A percentile compares a stretch with the other conserved stretches of the same genome.
phyloP scores from a whole-genome alignment of 441 rosid species.

The Populus hybrid region DNA sequence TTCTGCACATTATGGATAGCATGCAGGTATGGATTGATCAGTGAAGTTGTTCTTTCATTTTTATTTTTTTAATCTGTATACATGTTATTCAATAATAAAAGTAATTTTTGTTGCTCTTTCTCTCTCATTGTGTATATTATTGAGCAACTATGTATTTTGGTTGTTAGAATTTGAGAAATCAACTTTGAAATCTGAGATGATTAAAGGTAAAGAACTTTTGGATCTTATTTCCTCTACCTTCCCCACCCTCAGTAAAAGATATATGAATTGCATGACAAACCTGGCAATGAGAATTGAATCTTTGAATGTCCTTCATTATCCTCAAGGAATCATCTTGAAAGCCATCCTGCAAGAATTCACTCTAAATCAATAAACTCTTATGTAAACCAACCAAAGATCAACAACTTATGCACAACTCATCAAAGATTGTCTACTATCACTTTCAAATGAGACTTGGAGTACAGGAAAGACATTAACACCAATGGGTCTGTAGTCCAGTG shows the following conservation, averaged over 20 bases:
- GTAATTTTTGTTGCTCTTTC: not conserved
- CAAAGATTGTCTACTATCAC: not conserved
- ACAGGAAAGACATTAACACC: not conserved
- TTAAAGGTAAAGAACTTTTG: not conserved
- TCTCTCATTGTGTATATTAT: not conserved
- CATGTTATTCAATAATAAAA: not conserved
- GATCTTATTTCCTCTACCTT: not conserved
- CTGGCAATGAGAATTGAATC: conserved; percentile 58
- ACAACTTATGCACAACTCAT: not conserved
- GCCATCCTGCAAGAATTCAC: conserved; percentile 65
- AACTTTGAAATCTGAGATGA: not conserved
- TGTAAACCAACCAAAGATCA: conserved; percentile 5
- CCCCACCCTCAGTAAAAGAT: not conserved
- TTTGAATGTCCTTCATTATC: conserved; percentile 82
- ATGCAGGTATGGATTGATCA: not conserved
- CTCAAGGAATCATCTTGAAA: conserved; percentile 82
- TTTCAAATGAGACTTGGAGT: not conserved
- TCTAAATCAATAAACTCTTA: not conserved
- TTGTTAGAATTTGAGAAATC: not conserved
- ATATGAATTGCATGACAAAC: conserved; percentile 35
- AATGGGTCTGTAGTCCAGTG: not conserved
- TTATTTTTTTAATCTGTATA: too few species aligned
- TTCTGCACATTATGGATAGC: not conserved
- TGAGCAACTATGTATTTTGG: not conserved
- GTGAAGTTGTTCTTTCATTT: not conserved